Conservation (phyloP, 2,329 filamentous ascomycete genomes). For the Monilinia fructigena region DNA sequence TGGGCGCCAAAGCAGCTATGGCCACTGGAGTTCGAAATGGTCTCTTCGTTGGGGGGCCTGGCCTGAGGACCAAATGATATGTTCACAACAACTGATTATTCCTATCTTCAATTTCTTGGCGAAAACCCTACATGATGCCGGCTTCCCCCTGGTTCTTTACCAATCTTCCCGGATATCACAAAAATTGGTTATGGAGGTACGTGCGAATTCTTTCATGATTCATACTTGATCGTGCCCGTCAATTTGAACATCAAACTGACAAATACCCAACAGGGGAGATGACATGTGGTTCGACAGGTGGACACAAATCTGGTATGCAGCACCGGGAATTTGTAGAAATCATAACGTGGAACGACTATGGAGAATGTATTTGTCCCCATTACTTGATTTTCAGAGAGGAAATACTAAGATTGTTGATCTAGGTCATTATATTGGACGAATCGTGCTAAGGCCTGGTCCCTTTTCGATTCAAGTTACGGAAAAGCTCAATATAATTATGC, state of each 20-base stretch:
- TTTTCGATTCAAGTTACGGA: not conserved
- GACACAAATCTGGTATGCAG: not conserved
- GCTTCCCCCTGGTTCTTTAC: not conserved
- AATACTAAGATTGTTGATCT: not conserved
- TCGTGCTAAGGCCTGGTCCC: not conserved
- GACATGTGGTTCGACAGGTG: slow-evolving; percentile 1
- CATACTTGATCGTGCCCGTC: not conserved
- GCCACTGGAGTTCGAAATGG: not conserved
- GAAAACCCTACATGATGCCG: slow-evolving; percentile 1
- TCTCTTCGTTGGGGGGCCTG: not conserved
- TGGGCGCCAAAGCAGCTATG: not conserved
- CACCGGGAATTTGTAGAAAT: not conserved
- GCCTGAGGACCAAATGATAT: not conserved
- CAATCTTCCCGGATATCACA: slow-evolving; percentile 1
- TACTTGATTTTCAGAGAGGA: no score
- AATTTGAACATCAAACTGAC: not conserved
- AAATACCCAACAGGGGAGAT: not conserved
- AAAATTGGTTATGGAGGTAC: not conserved
- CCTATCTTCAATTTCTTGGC: not conserved
- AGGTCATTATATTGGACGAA: not conserved
- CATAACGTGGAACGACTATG: not conserved
- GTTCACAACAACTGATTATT: slow-evolving; percentile 4
- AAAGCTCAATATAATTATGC: slow-evolving; percentile 1
- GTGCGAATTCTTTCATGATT: not conserved
- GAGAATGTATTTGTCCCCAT: not conserved